Percentiles rank a stretch among this genome's conserved stretches.
These are phyloP conservation scores for Apiospora saccharicola DNA, from an alignment of 2,329 filamentous ascomycete genomes.

Conservation along the genomic window DNA sequence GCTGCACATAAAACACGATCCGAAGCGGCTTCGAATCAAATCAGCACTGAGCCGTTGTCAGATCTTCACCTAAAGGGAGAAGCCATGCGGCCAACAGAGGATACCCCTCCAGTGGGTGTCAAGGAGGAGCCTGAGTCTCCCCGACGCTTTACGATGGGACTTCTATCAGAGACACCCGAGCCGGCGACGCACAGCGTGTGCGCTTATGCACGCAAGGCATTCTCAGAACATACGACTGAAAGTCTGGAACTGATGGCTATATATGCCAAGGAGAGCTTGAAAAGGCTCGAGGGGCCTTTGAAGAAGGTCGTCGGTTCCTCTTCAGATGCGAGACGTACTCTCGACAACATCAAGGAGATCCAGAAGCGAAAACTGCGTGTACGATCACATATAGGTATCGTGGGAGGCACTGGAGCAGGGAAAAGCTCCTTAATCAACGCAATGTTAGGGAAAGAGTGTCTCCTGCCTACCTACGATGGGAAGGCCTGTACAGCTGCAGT, in stretches of 20 bases:
- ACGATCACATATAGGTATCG: constrained; percentile 28
- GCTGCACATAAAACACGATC: background rate
- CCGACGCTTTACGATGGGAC: background rate
- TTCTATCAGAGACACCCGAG: background rate
- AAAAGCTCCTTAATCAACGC: constrained; percentile 38
- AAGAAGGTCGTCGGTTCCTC: background rate
- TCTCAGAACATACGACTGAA: background rate
- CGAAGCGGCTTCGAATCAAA: background rate
- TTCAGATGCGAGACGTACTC: background rate
- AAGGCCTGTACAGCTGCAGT: constrained; percentile 40
- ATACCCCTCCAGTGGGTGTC: background rate
- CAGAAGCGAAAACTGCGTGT: background rate
- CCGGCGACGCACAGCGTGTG: background rate
- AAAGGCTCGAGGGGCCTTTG: background rate
- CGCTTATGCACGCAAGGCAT: background rate
- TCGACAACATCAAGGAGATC: background rate
- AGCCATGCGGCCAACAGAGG: background rate
- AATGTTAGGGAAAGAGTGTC: constrained; percentile 41
- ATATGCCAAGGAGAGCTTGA: background rate
- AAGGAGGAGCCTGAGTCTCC: background rate
- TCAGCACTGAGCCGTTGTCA: background rate
- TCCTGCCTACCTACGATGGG: constrained; percentile 49
- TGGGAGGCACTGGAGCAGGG: constrained; percentile 35
- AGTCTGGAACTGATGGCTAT: background rate
- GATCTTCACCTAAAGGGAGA: background rate